These are phyloP conservation scores for Boletus sp. DNA, from an alignment of 768 basidiomycete genomes.

Conservation along the genomic window DNA sequence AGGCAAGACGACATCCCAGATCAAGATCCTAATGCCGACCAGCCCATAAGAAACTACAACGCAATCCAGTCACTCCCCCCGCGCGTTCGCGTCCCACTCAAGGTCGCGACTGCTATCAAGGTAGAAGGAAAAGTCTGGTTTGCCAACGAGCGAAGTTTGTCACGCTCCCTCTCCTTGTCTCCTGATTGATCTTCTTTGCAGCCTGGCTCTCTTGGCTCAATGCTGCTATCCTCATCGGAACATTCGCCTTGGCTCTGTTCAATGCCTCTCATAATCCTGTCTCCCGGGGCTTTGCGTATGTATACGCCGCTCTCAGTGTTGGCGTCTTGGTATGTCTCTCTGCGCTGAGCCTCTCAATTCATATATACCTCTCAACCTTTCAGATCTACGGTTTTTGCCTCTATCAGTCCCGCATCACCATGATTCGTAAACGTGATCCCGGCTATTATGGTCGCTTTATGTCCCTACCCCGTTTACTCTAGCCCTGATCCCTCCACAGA, in stretches of 20 bases:
- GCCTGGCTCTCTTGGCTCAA: constrained; percentile 95
- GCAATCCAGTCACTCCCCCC: constrained; percentile 65
- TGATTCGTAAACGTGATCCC: constrained; percentile 87
- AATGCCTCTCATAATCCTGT: constrained; percentile 71
- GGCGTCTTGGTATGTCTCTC: constrained; percentile 51
- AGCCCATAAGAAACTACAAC: constrained; percentile 70
- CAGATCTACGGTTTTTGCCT: constrained; percentile 84
- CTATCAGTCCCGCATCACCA: constrained; percentile 85
- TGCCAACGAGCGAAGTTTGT: constrained; percentile 87
- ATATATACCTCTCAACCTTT: not conserved
- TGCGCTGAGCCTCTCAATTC: not conserved
- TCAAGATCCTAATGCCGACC: constrained; percentile 36
- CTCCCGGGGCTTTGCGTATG: constrained; percentile 74
- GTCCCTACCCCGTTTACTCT: constrained; percentile 14
- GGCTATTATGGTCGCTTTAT: constrained; percentile 73
- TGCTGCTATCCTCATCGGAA: constrained; percentile 77
- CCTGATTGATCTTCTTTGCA: constrained; percentile 28
- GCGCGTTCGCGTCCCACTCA: constrained; percentile 75
- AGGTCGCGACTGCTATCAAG: constrained; percentile 75
- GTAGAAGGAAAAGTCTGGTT: constrained; percentile 98
- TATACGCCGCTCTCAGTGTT: constrained; percentile 79
- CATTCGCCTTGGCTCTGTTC: constrained; percentile 84
- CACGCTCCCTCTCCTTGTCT: not conserved
- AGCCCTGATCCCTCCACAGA: constrained; percentile 45
- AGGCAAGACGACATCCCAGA: constrained; percentile 76